A percentile compares a stretch with the other conserved stretches of the same genome.
These are phyloP conservation scores for Fusarium gaditjirri DNA, from an alignment of 2,329 filamentous ascomycete genomes.

Conservation along the genomic window DNA sequence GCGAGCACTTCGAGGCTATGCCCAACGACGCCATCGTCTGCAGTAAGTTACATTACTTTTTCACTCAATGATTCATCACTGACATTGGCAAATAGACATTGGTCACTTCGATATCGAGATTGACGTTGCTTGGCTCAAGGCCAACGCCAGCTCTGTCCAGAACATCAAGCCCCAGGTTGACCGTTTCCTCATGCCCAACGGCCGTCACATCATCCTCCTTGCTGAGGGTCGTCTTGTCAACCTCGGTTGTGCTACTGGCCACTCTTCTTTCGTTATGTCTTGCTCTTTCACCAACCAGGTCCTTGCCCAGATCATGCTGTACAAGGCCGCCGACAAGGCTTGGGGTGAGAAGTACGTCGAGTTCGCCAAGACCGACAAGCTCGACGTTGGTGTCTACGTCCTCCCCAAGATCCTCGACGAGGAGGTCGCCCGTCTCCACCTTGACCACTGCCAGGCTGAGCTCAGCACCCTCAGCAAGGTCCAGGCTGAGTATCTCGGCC, in stretches of 20 bases:
- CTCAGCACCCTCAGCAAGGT: slow-evolving; percentile 84
- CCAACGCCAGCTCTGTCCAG: slow-evolving; percentile 90
- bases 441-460: slow-evolving; percentile 94
- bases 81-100: slow-evolving; percentile 70
- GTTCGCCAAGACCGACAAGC: slow-evolving; percentile 92
- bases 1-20: slow-evolving; percentile 94
- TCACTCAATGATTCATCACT: slow-evolving; percentile 17
- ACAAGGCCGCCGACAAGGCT: slow-evolving; percentile 86
- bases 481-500: slow-evolving; percentile 95
- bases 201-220: slow-evolving; percentile 97
- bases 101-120: slow-evolving; percentile 99
- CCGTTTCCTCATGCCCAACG: slow-evolving; percentile 93
- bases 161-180: slow-evolving; percentile 99
- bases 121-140: slow-evolving; percentile 99
- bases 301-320: slow-evolving; percentile 98
- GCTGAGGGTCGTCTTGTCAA: slow-evolving; percentile 99
- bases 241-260: slow-evolving; percentile 97
- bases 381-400: slow-evolving; percentile 90
- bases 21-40: slow-evolving; percentile 98
- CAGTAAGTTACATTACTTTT: slow-evolving; percentile 66
- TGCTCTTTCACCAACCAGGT: slow-evolving; percentile 99
- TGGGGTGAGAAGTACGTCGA: slow-evolving; percentile 96
- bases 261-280: slow-evolving; percentile 99
- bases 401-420: slow-evolving; percentile 98
- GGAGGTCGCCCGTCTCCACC: slow-evolving; percentile 95